These are phyloP conservation scores for Fusarium multiceps DNA, from an alignment of 2,329 filamentous ascomycete species.

Conservation along the genomic window DNA sequence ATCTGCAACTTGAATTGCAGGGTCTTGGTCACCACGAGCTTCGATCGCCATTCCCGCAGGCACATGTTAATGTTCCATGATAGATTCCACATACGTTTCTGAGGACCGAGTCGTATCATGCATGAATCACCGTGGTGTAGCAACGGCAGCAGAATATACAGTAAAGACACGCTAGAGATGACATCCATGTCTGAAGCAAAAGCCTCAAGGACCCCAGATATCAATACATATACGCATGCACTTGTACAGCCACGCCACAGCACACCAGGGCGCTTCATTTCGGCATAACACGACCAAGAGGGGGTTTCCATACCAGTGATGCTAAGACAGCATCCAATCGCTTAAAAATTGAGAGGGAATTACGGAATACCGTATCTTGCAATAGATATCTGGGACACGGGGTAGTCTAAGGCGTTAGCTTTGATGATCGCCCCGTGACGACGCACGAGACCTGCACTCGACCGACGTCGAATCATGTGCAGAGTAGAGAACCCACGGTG, in stretches of 20 bases:
- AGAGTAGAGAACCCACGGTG: constrained; percentile 31
- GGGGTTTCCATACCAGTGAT: constrained; percentile 1
- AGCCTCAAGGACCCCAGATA: neutral
- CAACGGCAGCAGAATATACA: constrained; percentile 1
- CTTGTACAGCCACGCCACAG: constrained; percentile 24
- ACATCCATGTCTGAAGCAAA: constrained; percentile 17
- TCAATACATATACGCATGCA: constrained; percentile 18
- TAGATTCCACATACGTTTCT: neutral
- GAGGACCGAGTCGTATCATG: constrained; percentile 41
- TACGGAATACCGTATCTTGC: constrained; percentile 9
- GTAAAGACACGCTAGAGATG: constrained; percentile 16
- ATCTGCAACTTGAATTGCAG: constrained; percentile 1
- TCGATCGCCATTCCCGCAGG: constrained; percentile 2
- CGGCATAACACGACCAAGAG: constrained; percentile 31
- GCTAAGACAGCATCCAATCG: constrained; percentile 4
- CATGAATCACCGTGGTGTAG: constrained; percentile 42
- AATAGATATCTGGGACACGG: neutral
- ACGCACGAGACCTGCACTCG: constrained; percentile 40
- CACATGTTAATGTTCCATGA: constrained; percentile 27
- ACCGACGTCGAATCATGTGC: constrained; percentile 40
- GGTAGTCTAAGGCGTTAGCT: neutral
- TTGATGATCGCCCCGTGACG: constrained; percentile 35
- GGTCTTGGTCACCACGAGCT: constrained; percentile 7
- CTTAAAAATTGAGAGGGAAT: neutral
- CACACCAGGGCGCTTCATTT: constrained; percentile 32